Evolutionary conservation across 192 early-diverging fungal species (phyloP), one percentile per base, ranked within the genome.

Genomic region (Diversispora epigaea): DNA sequence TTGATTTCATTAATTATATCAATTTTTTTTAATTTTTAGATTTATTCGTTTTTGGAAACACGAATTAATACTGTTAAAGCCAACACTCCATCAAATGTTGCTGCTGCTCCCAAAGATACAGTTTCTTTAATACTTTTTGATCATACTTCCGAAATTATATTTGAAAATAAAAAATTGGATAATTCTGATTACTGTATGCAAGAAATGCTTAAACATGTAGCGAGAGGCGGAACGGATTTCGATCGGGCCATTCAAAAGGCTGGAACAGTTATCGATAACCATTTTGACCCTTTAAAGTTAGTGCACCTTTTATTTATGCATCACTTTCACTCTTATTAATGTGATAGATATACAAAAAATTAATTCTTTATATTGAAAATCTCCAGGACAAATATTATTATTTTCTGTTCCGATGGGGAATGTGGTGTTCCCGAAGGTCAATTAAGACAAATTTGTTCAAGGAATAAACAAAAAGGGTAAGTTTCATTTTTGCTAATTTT

Each of bases 41-140:
- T 70, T 6, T 71, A 76, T 44, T 46, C 54, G 32, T 76, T 76
- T 60, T 50, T 76, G 10, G 52, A 54, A 8, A 57, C 75, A 25
- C 75, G 75, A 32, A 6, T 46, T 56, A 63, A 4, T 25, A 73
- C 61, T 9, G 8, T 7, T 4, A 14, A 61, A 45, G 15, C 8
- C 2, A 39, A 64, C 9, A 54, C 39, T 44, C 6, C 14, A 15
- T 7, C 76, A 44, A 58, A 12, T 46, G 68, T 19, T 70, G 19
- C 12, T 12, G 54, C 65, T 1, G 10, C 10, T 58, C 1, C 14
- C 19, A 41, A 21, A 6, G 75, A 77, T 44, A 77, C 9, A 22
- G 15, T 73, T 49, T 77, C 76, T 11, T 71, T 77, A n/a, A 61
- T 77, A 2, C 41, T 77, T 2, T 77, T 77, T 32, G 50, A 77